Conservation (phyloP, 1,139 yeast genomes). For the Taphrina wiesneri region DNA sequence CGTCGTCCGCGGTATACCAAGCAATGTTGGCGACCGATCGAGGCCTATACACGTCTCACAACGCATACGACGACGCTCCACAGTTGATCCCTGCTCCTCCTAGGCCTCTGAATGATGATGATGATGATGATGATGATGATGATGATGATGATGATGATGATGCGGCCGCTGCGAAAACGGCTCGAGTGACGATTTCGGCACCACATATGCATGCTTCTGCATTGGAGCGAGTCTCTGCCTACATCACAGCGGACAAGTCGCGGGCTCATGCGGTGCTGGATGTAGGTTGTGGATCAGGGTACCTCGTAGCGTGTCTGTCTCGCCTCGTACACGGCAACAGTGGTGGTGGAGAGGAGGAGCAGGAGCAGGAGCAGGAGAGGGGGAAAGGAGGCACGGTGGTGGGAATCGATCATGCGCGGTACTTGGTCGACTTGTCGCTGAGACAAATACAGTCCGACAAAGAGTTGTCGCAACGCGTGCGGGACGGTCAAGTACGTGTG, state of each 20-base stretch:
- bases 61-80: slow-evolving; percentile 4
- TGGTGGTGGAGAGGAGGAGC: no score
- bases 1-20: not conserved
- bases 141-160: no score
- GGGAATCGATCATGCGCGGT: not conserved
- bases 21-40: slow-evolving; percentile 2
- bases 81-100: not conserved
- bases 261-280: slow-evolving; percentile 3
- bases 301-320: not conserved
- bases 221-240: not conserved
- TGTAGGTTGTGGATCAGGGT: slow-evolving; percentile 10
- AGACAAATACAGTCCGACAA: not conserved
- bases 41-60: not conserved
- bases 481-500: not conserved
- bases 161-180: not conserved
- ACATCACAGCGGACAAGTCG: not conserved
- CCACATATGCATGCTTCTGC: slow-evolving; percentile 17
- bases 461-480: not conserved
- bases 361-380: not conserved
- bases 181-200: not conserved
- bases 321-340: no score
- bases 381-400: slow-evolving; percentile 1
- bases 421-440: not conserved
- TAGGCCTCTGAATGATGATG: not conserved
- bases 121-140: no score